Percentiles rank a stretch among this genome's conserved stretches.
phyloP scores from a whole-genome alignment of 2,329 filamentous ascomycete genomes.

The Boeremia lycopersici region DNA sequence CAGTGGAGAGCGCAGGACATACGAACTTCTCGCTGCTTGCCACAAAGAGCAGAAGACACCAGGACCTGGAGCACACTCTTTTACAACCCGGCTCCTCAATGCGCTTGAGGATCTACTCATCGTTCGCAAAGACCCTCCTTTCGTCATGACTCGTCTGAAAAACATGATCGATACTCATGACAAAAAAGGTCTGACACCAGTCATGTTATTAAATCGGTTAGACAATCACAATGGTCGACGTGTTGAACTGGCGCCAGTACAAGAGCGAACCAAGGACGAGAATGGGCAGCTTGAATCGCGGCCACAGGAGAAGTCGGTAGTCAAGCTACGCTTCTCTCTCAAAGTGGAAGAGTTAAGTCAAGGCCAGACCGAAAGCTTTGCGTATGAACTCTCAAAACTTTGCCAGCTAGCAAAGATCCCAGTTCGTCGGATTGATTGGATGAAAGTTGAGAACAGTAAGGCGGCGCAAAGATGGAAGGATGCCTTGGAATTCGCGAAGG shows the following conservation, averaged over 20 bases:
- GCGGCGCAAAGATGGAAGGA: no score
- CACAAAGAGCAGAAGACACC: neutral
- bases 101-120: neutral
- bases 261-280: neutral
- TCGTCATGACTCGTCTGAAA: slow-evolving; percentile 13
- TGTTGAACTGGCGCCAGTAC: slow-evolving; percentile 21
- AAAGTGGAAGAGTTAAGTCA: neutral
- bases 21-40: slow-evolving; percentile 15
- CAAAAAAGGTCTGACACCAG: neutral
- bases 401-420: slow-evolving; percentile 14
- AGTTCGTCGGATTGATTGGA: slow-evolving; percentile 29
- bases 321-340: slow-evolving; percentile 21
- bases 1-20: slow-evolving; percentile 1
- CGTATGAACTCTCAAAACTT: slow-evolving; percentile 9
- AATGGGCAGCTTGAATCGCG: slow-evolving; percentile 7
- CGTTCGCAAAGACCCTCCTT: slow-evolving; percentile 7
- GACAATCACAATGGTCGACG: slow-evolving; percentile 15
- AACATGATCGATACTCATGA: no score
- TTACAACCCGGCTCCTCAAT: neutral
- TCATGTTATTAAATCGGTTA: slow-evolving; percentile 19
- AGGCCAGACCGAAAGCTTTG: slow-evolving; percentile 23
- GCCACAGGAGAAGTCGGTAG: slow-evolving; percentile 11
- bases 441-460: slow-evolving; percentile 20
- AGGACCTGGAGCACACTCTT: neutral
- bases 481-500: no score